Evolutionary conservation across 2,329 filamentous ascomycete genomes (phyloP).

Genomic region (Monascus ruber): DNA sequence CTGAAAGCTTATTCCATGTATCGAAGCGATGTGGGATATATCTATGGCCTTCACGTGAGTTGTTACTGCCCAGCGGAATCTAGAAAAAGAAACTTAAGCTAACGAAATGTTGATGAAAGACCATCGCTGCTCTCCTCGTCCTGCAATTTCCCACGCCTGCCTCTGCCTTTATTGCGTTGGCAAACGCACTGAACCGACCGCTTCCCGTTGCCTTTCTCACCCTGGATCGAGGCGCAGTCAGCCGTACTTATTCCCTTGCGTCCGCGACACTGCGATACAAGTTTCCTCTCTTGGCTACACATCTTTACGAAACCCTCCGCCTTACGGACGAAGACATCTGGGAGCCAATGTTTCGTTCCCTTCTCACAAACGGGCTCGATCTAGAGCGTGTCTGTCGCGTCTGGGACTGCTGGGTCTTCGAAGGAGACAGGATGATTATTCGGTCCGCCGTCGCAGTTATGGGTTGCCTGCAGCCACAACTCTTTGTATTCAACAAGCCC

Average conservation of each 20-base stretch:
- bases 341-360: constrained; percentile 42
- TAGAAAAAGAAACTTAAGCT: constrained; percentile 1
- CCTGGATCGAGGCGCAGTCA: constrained; percentile 44
- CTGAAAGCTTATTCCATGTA: constrained; percentile 54
- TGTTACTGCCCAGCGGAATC: background rate
- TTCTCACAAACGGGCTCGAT: constrained; percentile 42
- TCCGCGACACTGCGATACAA: constrained; percentile 48
- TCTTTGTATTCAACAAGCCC: constrained; percentile 26
- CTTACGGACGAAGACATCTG: constrained; percentile 36
- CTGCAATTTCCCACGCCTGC: constrained; percentile 43
- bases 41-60: constrained; percentile 46
- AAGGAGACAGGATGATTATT: constrained; percentile 43
- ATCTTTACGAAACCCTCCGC: constrained; percentile 34
- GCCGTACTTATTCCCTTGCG: constrained; percentile 45
- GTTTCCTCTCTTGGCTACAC: constrained; percentile 42
- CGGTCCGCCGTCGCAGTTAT: constrained; percentile 34
- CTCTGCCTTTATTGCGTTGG: constrained; percentile 47
- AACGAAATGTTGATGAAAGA: constrained; percentile 14
- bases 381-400: constrained; percentile 44
- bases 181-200: constrained; percentile 51
- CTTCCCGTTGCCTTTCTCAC: constrained; percentile 51
- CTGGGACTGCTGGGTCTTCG: constrained; percentile 52
- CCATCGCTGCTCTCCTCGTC: constrained; percentile 47
- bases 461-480: constrained; percentile 31
- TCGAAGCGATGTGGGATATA: constrained; percentile 50